A percentile compares a stretch with the other conserved stretches of the same genome.
Conservation (phyloP, 352 stramenopile genomes). For the Hyaloperonospora brassicae region DNA sequence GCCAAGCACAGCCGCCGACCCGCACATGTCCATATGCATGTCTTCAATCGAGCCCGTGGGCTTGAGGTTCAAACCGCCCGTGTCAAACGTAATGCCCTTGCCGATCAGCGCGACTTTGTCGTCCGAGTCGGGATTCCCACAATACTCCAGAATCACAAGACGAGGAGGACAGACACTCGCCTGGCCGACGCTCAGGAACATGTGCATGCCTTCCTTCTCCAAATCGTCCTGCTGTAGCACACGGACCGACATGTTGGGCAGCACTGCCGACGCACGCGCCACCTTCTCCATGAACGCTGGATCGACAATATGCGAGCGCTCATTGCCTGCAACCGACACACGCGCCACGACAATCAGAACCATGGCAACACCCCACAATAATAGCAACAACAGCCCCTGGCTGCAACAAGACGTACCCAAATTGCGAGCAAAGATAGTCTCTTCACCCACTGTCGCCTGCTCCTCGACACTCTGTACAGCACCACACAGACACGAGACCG, state of each 20-base stretch:
- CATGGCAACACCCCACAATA: too few relatives aligned
- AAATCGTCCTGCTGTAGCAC: conserved; percentile 80
- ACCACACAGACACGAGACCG: not conserved
- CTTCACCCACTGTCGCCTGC: conserved; percentile 58
- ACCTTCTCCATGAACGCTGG: conserved; percentile 80
- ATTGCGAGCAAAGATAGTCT: conserved; percentile 82
- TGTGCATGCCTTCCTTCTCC: conserved; percentile 69
- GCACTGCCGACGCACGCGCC: conserved; percentile 47
- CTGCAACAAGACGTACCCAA: conserved; percentile 30
- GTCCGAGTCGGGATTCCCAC: conserved; percentile 50
- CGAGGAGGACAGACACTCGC: conserved; percentile 60
- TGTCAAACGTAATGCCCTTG: conserved; percentile 94
- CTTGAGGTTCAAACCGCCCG: conserved; percentile 93
- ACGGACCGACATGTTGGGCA: conserved; percentile 71
- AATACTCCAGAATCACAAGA: conserved; percentile 81
- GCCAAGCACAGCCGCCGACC: conserved; percentile 80
- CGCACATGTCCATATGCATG: conserved; percentile 91
- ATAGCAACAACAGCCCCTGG: too few relatives aligned
- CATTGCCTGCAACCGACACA: conserved; percentile 39
- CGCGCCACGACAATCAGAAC: too few relatives aligned
- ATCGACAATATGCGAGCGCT: conserved; percentile 65
- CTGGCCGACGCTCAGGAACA: conserved; percentile 80
- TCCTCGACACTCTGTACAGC: conserved; percentile 48
- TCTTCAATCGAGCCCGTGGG: conserved; percentile 85
- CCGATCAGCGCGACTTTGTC: conserved; percentile 83